phyloP scores from a whole-genome alignment of 208 protist species.

The Trypanosoma boissoni region DNA sequence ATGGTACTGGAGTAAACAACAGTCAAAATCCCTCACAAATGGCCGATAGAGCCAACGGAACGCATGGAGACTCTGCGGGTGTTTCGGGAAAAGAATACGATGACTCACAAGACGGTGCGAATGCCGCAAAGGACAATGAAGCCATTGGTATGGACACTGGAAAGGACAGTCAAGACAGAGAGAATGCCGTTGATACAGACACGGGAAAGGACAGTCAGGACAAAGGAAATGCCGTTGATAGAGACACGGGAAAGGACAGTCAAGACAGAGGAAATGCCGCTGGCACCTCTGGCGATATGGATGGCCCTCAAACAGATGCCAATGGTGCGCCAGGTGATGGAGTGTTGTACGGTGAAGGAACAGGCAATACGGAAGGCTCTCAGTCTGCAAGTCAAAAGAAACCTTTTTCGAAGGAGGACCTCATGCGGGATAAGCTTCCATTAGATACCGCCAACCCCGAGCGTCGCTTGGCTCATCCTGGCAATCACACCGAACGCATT shows the following conservation, averaged over 20 bases:
- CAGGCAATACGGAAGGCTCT: neutral
- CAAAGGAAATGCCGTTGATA: too few species aligned
- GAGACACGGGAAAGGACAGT: too few species aligned
- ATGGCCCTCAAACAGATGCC: neutral
- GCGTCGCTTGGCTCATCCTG: constrained; percentile 52
- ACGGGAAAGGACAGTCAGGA: too few species aligned
- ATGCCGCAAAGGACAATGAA: too few species aligned
- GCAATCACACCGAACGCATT: constrained; percentile 31
- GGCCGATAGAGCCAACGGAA: neutral
- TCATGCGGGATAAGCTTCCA: constrained; percentile 39
- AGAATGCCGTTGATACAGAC: too few species aligned
- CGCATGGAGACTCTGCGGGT: neutral
- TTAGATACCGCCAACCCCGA: constrained; percentile 58
- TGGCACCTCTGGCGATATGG: neutral
- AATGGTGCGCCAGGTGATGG: neutral
- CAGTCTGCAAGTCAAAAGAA: constrained; percentile 11
- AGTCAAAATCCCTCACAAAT: neutral
- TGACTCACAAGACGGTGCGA: too few species aligned
- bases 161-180: too few species aligned
- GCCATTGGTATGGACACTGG: too few species aligned
- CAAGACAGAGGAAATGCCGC: too few species aligned
- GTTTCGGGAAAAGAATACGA: too few species aligned
- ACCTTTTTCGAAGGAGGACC: constrained; percentile 47
- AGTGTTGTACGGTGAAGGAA: neutral
- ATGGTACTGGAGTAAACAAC: constrained; percentile 34